A percentile compares a stretch with the other conserved stretches of the same genome.
These are phyloP conservation scores for Hondaea fermentalgiana DNA, from an alignment of 108 stramenopile genomes.

Conservation along the genomic window DNA sequence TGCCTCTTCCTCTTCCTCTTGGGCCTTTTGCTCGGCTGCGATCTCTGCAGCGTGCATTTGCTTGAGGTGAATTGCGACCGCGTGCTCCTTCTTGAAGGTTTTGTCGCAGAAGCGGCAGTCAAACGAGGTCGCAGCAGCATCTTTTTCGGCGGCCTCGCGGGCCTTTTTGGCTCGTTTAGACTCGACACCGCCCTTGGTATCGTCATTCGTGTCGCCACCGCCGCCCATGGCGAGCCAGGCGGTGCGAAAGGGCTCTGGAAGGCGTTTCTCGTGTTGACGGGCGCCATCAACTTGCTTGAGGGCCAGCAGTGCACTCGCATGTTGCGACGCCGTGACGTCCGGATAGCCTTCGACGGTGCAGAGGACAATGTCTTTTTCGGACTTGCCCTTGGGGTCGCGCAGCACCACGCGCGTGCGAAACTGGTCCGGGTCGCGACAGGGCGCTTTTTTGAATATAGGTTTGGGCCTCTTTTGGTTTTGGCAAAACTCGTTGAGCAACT, in stretches of 20 bases:
- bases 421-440: background rate
- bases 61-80: background rate
- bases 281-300: conserved; percentile 63
- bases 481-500: conserved; percentile 58
- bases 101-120: background rate
- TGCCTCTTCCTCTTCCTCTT: background rate
- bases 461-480: conserved; percentile 55
- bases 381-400: conserved; percentile 56
- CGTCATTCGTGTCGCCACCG: background rate
- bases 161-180: background rate
- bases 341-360: conserved; percentile 50
- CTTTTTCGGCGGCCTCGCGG: background rate
- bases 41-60: background rate
- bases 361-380: conserved; percentile 64
- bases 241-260: conserved; percentile 80
- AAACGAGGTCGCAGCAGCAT: background rate
- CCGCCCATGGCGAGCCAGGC: conserved; percentile 54
- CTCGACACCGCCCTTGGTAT: background rate
- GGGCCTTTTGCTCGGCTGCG: background rate
- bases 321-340: conserved; percentile 69
- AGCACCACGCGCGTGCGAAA: conserved; percentile 56
- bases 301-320: conserved; percentile 75
- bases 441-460: conserved; percentile 44
- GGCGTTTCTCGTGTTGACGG: conserved; percentile 73
- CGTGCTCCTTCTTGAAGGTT: background rate